A percentile compares a stretch with the other conserved stretches of the same genome.
Conservation (phyloP, 257 asterid species). For the Craterostigma plantagineum region DNA sequence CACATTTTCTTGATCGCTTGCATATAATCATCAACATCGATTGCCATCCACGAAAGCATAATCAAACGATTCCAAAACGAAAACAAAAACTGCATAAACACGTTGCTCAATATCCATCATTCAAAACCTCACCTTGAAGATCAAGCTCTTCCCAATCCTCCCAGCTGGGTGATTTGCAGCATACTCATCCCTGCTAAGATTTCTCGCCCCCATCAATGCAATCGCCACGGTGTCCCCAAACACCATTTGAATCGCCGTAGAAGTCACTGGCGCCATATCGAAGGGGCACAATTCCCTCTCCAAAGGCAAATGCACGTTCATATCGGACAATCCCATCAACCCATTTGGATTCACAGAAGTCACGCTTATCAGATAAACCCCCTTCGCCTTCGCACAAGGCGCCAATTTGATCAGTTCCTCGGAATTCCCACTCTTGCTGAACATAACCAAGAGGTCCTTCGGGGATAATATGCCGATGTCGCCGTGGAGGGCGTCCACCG, state of each 20-base stretch:
- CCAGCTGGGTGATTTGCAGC: conserved; percentile 67
- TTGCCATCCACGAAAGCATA: too few relatives aligned
- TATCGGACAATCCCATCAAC: conserved; percentile 41
- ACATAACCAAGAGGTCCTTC: conserved; percentile 28
- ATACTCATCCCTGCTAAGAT: conserved; percentile 63
- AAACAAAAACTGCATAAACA: too few relatives aligned
- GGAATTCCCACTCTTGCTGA: conserved; percentile 47
- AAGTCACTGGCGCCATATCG: conserved; percentile 74
- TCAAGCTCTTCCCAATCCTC: conserved; percentile 35
- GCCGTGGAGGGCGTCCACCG: conserved; percentile 53
- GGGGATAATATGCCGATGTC: conserved; percentile 40
- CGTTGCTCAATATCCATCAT: too few relatives aligned
- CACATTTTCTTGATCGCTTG: too few relatives aligned
- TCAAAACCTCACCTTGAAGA: conserved; percentile 55
- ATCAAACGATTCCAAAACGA: too few relatives aligned
- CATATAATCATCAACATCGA: too few relatives aligned
- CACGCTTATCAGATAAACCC: conserved; percentile 60
- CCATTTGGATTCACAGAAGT: conserved; percentile 76
- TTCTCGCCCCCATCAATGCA: conserved; percentile 76
- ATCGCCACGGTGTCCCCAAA: conserved; percentile 90
- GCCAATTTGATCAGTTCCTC: conserved; percentile 68
- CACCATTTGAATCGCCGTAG: conserved; percentile 50
- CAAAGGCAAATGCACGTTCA: conserved; percentile 86
- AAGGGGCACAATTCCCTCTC: conserved; percentile 86
- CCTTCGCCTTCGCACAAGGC: conserved; percentile 87